A percentile compares a stretch with the other conserved stretches of the same genome.
phyloP scores from a whole-genome alignment of 2,329 filamentous ascomycete species.

The Diaporthe aspalathi region DNA sequence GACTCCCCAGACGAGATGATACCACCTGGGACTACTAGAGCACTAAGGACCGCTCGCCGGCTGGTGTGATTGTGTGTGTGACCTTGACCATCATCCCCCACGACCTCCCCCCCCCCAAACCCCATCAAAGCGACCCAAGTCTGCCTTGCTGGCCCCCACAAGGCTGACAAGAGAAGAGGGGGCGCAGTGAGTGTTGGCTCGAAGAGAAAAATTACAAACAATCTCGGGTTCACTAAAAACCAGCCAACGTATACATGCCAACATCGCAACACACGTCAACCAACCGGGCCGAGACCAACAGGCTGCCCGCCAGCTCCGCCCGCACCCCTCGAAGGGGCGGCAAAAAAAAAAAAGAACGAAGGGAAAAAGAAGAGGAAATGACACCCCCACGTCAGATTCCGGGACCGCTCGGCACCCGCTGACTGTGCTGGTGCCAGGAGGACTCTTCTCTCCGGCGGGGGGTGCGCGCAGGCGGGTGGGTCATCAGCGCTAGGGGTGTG shows the following conservation, averaged over 20 bases:
- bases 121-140: background rate
- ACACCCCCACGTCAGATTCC: background rate
- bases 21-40: background rate
- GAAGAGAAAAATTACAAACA: background rate
- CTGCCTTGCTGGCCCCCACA: slow-evolving; percentile 25
- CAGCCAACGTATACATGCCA: background rate
- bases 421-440: too few species aligned
- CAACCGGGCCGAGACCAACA: too few species aligned
- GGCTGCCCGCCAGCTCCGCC: background rate
- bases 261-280: too few species aligned
- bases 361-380: too few species aligned
- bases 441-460: too few species aligned
- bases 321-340: too few species aligned
- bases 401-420: too few species aligned
- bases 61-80: background rate
- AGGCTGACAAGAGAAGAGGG: slow-evolving; percentile 5
- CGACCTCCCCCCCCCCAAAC: too few species aligned
- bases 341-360: too few species aligned
- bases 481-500: too few species aligned
- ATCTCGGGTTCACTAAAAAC: background rate
- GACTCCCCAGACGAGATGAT: background rate
- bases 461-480: too few species aligned
- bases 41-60: background rate
- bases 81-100: too few species aligned
- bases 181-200: background rate